Base-by-base conservation (phyloP, 1,139 yeast genomes). In the Blastobotrys serpentis region DNA sequence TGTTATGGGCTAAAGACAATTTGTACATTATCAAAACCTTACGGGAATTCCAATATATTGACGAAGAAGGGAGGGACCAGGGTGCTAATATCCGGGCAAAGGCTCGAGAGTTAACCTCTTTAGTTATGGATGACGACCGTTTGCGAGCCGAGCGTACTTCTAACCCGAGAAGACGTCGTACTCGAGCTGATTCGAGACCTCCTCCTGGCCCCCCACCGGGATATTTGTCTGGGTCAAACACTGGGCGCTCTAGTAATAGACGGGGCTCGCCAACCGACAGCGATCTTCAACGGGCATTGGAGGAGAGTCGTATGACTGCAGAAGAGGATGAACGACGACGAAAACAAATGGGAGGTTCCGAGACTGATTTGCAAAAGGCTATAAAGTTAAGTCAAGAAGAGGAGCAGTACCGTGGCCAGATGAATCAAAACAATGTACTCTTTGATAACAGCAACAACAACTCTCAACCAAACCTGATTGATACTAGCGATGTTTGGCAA, bases 1-100 rank as follows among this genome's bases (percentile, higher is more conserved):
- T 92, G 6, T 73, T 84, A 47, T 92, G 99, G 99, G 84, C 95
- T 52, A 85, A 84, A 65, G 96, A 89, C 66, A 92, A 92, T 65
- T 69, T 92, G 47, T 92, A 89, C 68, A 78, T 92, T 51, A 82
- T 92, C 65, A 90, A 90, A 71, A 90, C 98, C 0, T 75, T 92
- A 59, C 78, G 96, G 51, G 98, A 94, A 65, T 92, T 94, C 66
- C 86, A 84, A 56, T 87, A 84, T 63, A 76, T 79, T 46, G 98
- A 92, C 64, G 95, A 87, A 49, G 63, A 72, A 11, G 90, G 88
- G 47, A 73, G 75, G 42, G 99, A 94, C 67, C 95, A 88, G 60
- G 98, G 99, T 16, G 86, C 88, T 7, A 79, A 88, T 49, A 68
- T 92, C 55, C 77, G 99, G 54, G 89, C 87, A 42, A 88, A 90